A percentile compares a stretch with the other conserved stretches of the same genome.
These are phyloP conservation scores for Fusarium sp. DNA, from an alignment of 2,329 filamentous ascomycete genomes.

Conservation along the genomic window DNA sequence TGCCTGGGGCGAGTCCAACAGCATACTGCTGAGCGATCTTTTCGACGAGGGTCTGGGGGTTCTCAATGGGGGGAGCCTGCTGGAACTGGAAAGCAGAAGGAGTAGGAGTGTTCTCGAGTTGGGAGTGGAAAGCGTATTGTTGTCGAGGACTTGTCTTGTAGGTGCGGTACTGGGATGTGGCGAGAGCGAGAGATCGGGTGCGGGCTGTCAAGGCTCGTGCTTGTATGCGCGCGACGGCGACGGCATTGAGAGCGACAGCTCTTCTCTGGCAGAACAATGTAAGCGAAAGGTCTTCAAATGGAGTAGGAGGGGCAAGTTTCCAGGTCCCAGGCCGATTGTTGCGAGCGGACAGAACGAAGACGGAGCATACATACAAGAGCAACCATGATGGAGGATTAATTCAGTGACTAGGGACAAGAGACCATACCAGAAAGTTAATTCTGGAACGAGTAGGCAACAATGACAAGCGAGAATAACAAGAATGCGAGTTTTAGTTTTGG, in stretches of 20 bases:
- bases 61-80: conserved; percentile 45
- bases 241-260: conserved; percentile 31
- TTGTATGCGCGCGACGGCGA: conserved; percentile 15
- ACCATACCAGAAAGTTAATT: conserved; percentile 1
- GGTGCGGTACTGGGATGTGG: conserved; percentile 24
- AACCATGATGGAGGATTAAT: conserved; percentile 13
- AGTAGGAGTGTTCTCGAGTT: conserved; percentile 64
- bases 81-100: conserved; percentile 66
- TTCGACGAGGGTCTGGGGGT: conserved; percentile 84
- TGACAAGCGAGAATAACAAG: neutral
- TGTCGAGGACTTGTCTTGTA: conserved; percentile 21
- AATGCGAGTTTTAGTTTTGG: conserved; percentile 20
- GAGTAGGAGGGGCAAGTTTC: neutral
- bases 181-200: conserved; percentile 23
- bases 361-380: conserved; percentile 17
- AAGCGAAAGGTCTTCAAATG: neutral
- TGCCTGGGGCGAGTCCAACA: conserved; percentile 78
- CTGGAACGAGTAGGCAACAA: neutral
- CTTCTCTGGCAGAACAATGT: conserved; percentile 14
- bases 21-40: conserved; percentile 90
- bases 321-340: neutral
- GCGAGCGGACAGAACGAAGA: neutral
- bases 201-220: conserved; percentile 11
- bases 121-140: conserved; percentile 64
- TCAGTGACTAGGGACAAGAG: neutral